phyloP scores from a whole-genome alignment of 306 rosid genomes.

The Leucaena leucocephala region DNA sequence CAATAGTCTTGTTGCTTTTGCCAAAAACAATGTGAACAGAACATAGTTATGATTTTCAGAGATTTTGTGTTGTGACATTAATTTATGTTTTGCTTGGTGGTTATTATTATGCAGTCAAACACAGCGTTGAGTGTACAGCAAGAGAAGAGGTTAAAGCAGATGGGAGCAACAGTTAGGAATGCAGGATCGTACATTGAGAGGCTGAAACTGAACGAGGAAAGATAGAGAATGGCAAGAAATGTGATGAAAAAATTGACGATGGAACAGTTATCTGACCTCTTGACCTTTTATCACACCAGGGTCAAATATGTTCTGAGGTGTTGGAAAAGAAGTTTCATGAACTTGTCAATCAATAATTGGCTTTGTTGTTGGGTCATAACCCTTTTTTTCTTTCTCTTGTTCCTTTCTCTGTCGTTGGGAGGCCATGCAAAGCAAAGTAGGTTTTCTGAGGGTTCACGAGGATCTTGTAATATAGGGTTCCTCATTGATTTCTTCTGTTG shows the following conservation, averaged over 20 bases:
- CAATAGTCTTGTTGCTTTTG: not conserved
- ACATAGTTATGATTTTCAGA: not conserved
- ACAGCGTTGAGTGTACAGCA: conserved; percentile 82
- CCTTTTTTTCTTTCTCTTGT: not conserved
- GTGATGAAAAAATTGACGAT: conserved; percentile 79
- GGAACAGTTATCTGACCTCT: conserved; percentile 75
- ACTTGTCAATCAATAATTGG: conserved; percentile 47
- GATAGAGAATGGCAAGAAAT: conserved; percentile 64
- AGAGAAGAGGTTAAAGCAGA: conserved; percentile 82
- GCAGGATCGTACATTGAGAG: conserved; percentile 68
- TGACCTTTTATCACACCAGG: conserved; percentile 85
- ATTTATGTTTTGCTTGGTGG: not conserved
- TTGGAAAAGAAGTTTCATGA: conserved; percentile 68
- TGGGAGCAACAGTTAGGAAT: conserved; percentile 98
- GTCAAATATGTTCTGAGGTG: conserved; percentile 70
- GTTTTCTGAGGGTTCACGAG: conserved; percentile 25
- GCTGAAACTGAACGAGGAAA: conserved; percentile 67
- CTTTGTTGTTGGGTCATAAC: conserved; percentile 17
- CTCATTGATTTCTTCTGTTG: not conserved
- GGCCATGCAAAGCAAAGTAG: conserved; percentile 31
- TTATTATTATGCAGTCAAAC: conserved; percentile 62
- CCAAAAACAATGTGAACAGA: not conserved
- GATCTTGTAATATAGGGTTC: conserved; percentile 11
- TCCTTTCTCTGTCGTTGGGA: not conserved
- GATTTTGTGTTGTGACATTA: not conserved